Conservation (phyloP, 75 land plant genomes). For the Azolla pinnata region DNA sequence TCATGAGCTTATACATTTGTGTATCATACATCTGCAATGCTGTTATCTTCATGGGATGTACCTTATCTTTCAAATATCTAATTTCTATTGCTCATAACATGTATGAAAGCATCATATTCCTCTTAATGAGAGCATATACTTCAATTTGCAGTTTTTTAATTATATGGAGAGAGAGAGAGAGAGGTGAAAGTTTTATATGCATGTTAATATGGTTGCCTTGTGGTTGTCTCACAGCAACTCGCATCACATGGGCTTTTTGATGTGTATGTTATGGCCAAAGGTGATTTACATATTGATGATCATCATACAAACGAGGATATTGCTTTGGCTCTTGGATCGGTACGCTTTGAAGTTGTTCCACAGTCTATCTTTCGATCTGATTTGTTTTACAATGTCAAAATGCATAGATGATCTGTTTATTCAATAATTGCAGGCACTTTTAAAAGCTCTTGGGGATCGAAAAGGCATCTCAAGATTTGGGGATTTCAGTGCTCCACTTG, state of each 20-base stretch:
- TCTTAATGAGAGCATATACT: too few relatives aligned
- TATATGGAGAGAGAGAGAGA: conserved; percentile 9
- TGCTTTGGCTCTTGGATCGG: conserved; percentile 90
- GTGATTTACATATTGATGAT: conserved; percentile 92
- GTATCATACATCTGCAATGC: too few relatives aligned
- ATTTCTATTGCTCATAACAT: too few relatives aligned
- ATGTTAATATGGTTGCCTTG: neutral
- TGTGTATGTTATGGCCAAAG: conserved; percentile 63
- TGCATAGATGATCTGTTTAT: neutral
- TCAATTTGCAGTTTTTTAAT: neutral
- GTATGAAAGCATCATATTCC: too few relatives aligned
- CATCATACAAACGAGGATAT: conserved; percentile 99
- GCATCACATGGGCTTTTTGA: conserved; percentile 96
- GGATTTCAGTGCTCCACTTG: conserved; percentile 85
- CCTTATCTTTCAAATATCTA: too few relatives aligned
- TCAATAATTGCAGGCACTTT: conserved; percentile 44
- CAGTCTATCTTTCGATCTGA: neutral
- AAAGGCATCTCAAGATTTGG: conserved; percentile 89
- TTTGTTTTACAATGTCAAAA: conserved; percentile 5
- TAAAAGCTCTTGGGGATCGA: conserved; percentile 80
- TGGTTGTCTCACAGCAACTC: conserved; percentile 49
- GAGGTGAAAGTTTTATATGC: too few relatives aligned
- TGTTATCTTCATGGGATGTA: too few relatives aligned
- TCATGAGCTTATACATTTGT: too few relatives aligned
- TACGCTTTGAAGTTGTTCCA: conserved; percentile 15